Base-by-base conservation (phyloP, 78 protist genomes). In the Dictyostelium discoideum region DNA sequence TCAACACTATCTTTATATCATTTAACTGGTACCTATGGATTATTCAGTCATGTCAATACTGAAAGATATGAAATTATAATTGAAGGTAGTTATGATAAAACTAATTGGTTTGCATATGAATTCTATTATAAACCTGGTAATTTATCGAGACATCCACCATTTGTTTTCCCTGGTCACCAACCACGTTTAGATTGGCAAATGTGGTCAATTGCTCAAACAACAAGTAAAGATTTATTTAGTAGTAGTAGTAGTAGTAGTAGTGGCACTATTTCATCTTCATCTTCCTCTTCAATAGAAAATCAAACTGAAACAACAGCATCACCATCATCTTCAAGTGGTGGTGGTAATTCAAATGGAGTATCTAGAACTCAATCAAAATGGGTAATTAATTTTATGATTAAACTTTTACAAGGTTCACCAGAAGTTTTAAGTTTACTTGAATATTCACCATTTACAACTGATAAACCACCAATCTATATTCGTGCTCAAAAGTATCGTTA, bases 131-230 rank as follows among this genome's bases (percentile, higher is more conserved):
- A 90, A 84, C 97, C 97, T 16, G 93, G 94, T 22, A 69, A 42
- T 24, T 39, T 82, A 26, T 32, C 29, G 8, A 40, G 87, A 13
- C 13, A 77, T 18, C 97, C 97, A 42, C 97, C 94, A 4, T 93
- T 94, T 46, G 73, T 93, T n/a, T 94, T 94, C 63, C 97, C 97
- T 20, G 95, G 95, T 8, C 97, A 93, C 72, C 94, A 96, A 82
- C 98, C 98, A 4, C 87, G 98, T 22, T 85, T 97, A 42, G 98
- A 97, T 79, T 97, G 98, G 98, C 97, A 96, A 67, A 83, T 96
- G 97, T 97, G 98, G 98, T 97, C 96, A 26, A 97, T 97, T 4
- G 98, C 96, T 8, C 85, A 95, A 20, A 60, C 69, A 60, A 20
- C 69, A 60, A 57, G 84, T 29, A 26, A 74, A 3, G 84, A 83